A percentile compares a stretch with the other conserved stretches of the same genome.
phyloP scores from a whole-genome alignment of 352 stramenopile genomes.

The Globisporangium apiculatum region DNA sequence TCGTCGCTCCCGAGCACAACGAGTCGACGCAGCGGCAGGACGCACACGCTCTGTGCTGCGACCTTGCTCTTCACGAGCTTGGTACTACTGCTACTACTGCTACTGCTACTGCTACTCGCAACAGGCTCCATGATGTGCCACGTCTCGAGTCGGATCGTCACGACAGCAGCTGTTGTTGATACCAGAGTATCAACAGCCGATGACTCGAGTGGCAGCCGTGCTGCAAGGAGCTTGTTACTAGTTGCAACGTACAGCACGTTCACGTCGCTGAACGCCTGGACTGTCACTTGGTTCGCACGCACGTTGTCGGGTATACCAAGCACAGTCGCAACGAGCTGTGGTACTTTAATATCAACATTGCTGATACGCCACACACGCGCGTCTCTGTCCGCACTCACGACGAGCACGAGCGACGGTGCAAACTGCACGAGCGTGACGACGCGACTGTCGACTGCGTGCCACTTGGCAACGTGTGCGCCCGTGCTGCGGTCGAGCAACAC shows the following conservation, averaged over 20 bases:
- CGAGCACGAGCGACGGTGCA: conserved; percentile 43
- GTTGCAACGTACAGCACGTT: conserved; percentile 39
- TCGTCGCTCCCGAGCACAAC: conserved; percentile 58
- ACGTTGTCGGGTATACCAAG: conserved; percentile 48
- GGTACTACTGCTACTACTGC: conserved; percentile 5
- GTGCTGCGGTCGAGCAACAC: conserved; percentile 50
- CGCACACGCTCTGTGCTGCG: conserved; percentile 25
- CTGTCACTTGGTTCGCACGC: conserved; percentile 33
- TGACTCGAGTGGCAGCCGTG: conserved; percentile 31
- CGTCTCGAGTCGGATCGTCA: conserved; percentile 27
- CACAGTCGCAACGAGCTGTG: conserved; percentile 38
- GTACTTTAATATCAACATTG: conserved; percentile 14
- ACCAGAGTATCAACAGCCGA: conserved; percentile 8
- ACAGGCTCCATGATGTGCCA: conserved; percentile 42
- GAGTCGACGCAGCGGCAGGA: conserved; percentile 56
- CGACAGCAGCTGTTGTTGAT: conserved; percentile 3
- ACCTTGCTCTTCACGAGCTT: conserved; percentile 46
- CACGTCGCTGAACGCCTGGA: conserved; percentile 38
- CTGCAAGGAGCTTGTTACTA: conserved; percentile 31
- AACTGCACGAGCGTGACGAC: conserved; percentile 53
- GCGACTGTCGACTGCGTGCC: conserved; percentile 46
- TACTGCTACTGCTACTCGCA: neutral
- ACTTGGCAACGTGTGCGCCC: conserved; percentile 33
- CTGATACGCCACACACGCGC: conserved; percentile 42
- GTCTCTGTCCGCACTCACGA: conserved; percentile 58